A percentile compares a stretch with the other conserved stretches of the same genome.
These are phyloP conservation scores for Canavalia ensiformis DNA, from an alignment of 306 rosid species.

Conservation along the genomic window DNA sequence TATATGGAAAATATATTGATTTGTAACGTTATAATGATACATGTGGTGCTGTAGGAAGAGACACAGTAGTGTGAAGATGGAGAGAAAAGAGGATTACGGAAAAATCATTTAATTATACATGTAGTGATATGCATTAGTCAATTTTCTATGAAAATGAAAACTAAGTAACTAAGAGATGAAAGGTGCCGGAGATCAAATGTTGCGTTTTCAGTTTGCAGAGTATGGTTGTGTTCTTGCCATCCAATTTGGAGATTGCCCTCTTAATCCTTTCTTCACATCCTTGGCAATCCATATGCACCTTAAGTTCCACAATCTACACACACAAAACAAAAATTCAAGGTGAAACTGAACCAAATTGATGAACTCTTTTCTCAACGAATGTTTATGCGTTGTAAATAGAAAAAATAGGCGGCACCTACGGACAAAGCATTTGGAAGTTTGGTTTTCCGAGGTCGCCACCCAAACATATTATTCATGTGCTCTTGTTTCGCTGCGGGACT, in stretches of 20 bases:
- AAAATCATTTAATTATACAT: no score
- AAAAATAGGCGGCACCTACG: constrained; percentile 51
- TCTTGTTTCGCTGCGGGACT: background rate
- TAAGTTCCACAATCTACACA: constrained; percentile 74
- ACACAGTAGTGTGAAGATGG: no score
- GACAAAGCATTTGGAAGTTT: constrained; percentile 63
- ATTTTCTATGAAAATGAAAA: no score
- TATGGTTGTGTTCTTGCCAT: constrained; percentile 56
- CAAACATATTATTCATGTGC: constrained; percentile 55
- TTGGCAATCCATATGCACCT: constrained; percentile 92
- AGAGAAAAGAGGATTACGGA: no score
- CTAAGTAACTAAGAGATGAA: background rate
- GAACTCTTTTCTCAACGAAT: background rate
- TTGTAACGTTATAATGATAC: no score
- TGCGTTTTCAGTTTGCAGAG: background rate
- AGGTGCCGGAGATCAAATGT: background rate
- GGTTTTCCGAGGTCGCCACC: constrained; percentile 54
- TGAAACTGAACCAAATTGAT: background rate
- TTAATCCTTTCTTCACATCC: constrained; percentile 79
- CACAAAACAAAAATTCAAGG: background rate
- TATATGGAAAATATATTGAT: no score
- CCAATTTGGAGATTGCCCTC: constrained; percentile 72
- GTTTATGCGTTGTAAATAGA: background rate
- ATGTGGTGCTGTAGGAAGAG: no score
- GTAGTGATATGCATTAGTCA: no score